Conservation (phyloP, 345 rosid genomes). For the Geranium brycei region DNA sequence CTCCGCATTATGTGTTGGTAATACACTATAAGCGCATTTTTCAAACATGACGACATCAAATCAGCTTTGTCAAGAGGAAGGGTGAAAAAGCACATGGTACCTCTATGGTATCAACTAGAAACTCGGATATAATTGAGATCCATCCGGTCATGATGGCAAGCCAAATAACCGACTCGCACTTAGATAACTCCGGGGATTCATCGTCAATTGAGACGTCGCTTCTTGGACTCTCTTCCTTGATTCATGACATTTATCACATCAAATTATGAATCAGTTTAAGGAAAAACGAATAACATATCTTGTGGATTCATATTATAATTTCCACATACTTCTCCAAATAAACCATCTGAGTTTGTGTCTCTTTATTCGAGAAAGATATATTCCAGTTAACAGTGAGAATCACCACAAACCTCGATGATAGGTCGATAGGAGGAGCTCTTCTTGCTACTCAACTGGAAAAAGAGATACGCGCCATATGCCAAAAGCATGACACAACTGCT, state of each 20-base stretch:
- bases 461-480: conserved; percentile 74
- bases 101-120: conserved; percentile 83
- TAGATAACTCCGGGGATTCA: conserved; percentile 67
- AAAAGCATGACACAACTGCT: conserved; percentile 88
- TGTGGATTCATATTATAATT: too few species aligned
- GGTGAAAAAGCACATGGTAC: conserved; percentile 19
- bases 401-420: conserved; percentile 41
- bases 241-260: conserved; percentile 11
- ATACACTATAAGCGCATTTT: too few species aligned
- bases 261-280: conserved; percentile 14
- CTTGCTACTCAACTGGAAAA: conserved; percentile 64
- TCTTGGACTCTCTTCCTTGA: conserved; percentile 44
- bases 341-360: too few species aligned
- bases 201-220: conserved; percentile 26
- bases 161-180: conserved; percentile 81
- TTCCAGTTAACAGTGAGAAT: not conserved
- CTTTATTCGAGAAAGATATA: conserved; percentile 1
- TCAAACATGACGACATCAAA: not conserved
- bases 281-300: not conserved
- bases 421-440: conserved; percentile 34
- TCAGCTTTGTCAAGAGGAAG: not conserved
- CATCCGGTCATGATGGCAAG: conserved; percentile 74
- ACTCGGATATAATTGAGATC: conserved; percentile 79
- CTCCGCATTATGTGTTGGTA: too few species aligned
- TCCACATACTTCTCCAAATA: too few species aligned